These are phyloP conservation scores for Ziziphus jujuba DNA, from an alignment of 306 rosid genomes.

Conservation along the genomic window DNA sequence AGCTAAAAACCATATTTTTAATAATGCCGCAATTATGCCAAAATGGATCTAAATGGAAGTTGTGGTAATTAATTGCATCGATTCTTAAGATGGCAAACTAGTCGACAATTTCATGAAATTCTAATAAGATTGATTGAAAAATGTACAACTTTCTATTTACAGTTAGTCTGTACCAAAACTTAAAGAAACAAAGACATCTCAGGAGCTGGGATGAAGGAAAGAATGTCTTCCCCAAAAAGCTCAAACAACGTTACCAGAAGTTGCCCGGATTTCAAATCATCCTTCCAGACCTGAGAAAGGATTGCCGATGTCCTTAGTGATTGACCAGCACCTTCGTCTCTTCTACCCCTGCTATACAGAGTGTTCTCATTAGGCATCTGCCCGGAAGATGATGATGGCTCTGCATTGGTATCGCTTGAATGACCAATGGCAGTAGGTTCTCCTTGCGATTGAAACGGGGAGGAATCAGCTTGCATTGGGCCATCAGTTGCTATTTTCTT, in stretches of 20 bases:
- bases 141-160: slow-evolving; percentile 10
- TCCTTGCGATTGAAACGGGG: slow-evolving; percentile 28
- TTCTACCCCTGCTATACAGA: slow-evolving; percentile 17
- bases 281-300: slow-evolving; percentile 73
- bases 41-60: no score
- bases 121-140: not conserved
- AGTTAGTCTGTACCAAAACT: slow-evolving; percentile 4
- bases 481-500: slow-evolving; percentile 41
- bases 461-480: slow-evolving; percentile 20
- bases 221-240: slow-evolving; percentile 66
- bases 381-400: slow-evolving; percentile 24
- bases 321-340: slow-evolving; percentile 21
- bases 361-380: slow-evolving; percentile 10
- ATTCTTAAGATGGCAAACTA: no score
- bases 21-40: no score
- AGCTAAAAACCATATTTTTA: no score
- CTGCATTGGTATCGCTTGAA: slow-evolving; percentile 17
- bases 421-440: slow-evolving; percentile 15
- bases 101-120: not conserved
- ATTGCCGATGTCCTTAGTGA: slow-evolving; percentile 42
- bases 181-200: slow-evolving; percentile 66
- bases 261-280: slow-evolving; percentile 68
- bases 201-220: slow-evolving; percentile 59
- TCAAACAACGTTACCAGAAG: slow-evolving; percentile 45
- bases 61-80: no score